Base-by-base conservation (phyloP, 1,284 basidiomycete genomes). In the Papiliotrema flavescens region DNA sequence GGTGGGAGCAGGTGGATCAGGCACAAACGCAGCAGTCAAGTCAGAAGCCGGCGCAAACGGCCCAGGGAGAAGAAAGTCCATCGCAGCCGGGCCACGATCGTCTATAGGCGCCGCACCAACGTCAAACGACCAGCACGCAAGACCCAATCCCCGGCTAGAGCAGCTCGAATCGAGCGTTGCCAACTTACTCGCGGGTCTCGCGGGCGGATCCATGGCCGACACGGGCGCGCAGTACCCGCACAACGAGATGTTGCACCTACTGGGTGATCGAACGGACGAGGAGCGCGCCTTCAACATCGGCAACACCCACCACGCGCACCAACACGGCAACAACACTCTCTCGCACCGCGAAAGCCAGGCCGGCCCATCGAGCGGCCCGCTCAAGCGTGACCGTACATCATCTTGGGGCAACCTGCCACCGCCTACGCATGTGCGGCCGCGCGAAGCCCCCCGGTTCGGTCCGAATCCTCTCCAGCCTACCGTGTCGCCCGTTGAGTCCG, bases 101-200 rank as follows among this genome's bases (percentile, higher is more conserved):
- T 32, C 28, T 6, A 6, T 32, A 5, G 28, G 28, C 28, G 28
- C 28, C 11, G 28, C 28, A 11, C 6, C 28, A 32, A 6, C 28
- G 28, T 32, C 28, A 11, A 32, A 32, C 28, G 28, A 5, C 6
- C 20, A 13, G 50, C 8, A 20, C 15, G 41, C 9, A 13, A 7
- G 17, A 20, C 17, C 28, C 23, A 24, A 41, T 32, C 17, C 45
- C 45, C 13, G 32, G 23, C 48, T 66, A 20, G 61, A 60, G 50
- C 64, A 63, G 42, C 54, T 66, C 5, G 66, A 68, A 47, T 62
- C 63, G 22, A 64, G 60, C 43, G 64, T 68, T 3, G 66, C 66
- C 6, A 63, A 60, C 32, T 48, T 68, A 3, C 37, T 68, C 23
- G 66, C 64, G 37, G 66, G 64, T 3, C 51, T 67, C 7, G 59